These are phyloP conservation scores for Polyplosphaeria fusca DNA, from an alignment of 495 filamentous ascomycete genomes.

Conservation along the genomic window DNA sequence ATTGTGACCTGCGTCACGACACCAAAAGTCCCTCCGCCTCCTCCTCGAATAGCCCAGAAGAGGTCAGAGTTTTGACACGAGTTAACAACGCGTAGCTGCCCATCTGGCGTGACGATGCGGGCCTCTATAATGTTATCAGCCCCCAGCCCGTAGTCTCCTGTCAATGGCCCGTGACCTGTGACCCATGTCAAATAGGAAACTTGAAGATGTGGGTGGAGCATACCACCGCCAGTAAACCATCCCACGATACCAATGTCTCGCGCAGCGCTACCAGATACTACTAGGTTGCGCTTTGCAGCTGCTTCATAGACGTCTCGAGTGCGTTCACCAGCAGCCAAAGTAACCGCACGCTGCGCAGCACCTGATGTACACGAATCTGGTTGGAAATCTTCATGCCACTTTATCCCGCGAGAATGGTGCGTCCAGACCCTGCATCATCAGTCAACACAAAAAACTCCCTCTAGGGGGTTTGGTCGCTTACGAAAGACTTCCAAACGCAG, in stretches of 20 bases:
- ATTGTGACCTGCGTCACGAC: conserved; percentile 12
- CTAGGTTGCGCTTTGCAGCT: background rate
- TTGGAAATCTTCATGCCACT: background rate
- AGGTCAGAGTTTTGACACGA: conserved; percentile 12
- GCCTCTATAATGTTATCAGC: conserved; percentile 11
- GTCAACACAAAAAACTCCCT: too few species aligned
- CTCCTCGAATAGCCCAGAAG: conserved; percentile 20
- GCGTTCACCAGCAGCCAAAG: background rate
- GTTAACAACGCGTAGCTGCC: conserved; percentile 2
- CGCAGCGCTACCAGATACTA: background rate
- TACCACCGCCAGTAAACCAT: conserved; percentile 14
- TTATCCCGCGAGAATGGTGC: background rate
- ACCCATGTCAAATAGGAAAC: too few species aligned
- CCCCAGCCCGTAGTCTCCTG: conserved; percentile 10
- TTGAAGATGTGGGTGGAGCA: background rate
- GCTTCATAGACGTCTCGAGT: background rate
- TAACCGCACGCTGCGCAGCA: background rate
- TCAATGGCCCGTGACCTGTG: conserved; percentile 9
- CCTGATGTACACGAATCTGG: background rate
- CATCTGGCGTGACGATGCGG: conserved; percentile 11
- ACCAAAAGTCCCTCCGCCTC: conserved; percentile 20
- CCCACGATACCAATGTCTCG: conserved; percentile 13
- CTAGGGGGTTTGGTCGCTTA: too few species aligned
- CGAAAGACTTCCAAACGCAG: background rate
- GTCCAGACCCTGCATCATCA: conserved; percentile 17